Conservation (phyloP, 495 filamentous ascomycete genomes). For the Articulospora tetracladia region DNA sequence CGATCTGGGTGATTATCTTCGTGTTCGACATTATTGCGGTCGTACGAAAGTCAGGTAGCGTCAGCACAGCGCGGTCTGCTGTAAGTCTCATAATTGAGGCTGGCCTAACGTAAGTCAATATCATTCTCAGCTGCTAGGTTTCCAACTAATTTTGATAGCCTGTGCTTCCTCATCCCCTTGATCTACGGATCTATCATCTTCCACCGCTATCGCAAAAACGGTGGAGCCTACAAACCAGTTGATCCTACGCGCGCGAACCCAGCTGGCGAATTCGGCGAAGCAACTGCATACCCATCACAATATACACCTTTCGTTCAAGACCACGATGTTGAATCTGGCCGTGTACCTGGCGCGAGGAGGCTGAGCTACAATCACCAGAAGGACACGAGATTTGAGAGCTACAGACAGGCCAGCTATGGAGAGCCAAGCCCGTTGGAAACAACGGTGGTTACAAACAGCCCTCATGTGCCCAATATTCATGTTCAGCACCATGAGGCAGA, state of each 20-base stretch:
- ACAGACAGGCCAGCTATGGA: neutral
- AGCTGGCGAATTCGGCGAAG: neutral
- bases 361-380: slow-evolving; percentile 18
- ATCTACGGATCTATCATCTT: slow-evolving; percentile 33
- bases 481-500: slow-evolving; percentile 16
- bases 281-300: slow-evolving; percentile 14
- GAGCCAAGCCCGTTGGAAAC: neutral
- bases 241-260: neutral
- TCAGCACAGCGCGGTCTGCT: neutral
- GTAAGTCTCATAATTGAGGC: slow-evolving; percentile 10
- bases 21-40: slow-evolving; percentile 20
- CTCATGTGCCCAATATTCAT: neutral
- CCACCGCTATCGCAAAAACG: slow-evolving; percentile 27
- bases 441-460: neutral
- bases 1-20: slow-evolving; percentile 27
- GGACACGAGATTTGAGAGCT: slow-evolving; percentile 16
- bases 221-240: slow-evolving; percentile 18
- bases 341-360: neutral
- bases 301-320: neutral
- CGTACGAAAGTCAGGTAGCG: neutral
- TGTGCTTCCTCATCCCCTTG: slow-evolving; percentile 28
- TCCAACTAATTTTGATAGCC: slow-evolving; percentile 15
- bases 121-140: neutral
- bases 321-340: neutral
- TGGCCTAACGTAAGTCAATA: slow-evolving; percentile 20